Conservation (phyloP, 192 early-diverging fungal species). For the Backusella mclennaniae region DNA sequence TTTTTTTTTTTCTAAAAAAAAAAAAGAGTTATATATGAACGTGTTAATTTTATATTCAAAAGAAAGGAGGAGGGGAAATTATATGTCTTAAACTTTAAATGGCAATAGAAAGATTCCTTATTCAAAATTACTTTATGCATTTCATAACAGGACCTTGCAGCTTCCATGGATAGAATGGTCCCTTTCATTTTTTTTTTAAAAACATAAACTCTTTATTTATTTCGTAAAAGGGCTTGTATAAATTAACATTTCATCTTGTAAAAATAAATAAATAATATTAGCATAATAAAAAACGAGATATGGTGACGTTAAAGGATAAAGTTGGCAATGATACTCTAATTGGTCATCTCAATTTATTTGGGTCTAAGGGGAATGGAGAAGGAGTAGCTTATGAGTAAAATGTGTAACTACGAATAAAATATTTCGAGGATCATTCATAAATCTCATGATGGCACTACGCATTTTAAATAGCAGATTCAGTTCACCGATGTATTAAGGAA, state of each 20-base stretch:
- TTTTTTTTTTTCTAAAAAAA: not conserved
- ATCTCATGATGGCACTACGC: not conserved
- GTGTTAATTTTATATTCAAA: not conserved
- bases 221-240: no score
- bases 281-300: not conserved
- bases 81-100: not conserved
- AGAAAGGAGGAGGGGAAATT: not conserved
- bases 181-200: no score
- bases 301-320: conserved; percentile 7
- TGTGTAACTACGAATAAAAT: not conserved
- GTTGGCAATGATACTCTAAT: not conserved
- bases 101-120: not conserved
- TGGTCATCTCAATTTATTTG: not conserved
- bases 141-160: not conserved
- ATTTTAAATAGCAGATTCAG: not conserved
- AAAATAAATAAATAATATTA: not conserved
- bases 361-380: not conserved
- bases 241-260: not conserved
- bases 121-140: not conserved
- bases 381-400: not conserved
- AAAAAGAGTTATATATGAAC: not conserved
- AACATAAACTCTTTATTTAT: no score
- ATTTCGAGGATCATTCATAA: not conserved
- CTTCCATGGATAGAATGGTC: not conserved
- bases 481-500: not conserved